Evolutionary conservation across 2,329 filamentous ascomycete genomes (phyloP).

Genomic region (Fonsecaea monophora): DNA sequence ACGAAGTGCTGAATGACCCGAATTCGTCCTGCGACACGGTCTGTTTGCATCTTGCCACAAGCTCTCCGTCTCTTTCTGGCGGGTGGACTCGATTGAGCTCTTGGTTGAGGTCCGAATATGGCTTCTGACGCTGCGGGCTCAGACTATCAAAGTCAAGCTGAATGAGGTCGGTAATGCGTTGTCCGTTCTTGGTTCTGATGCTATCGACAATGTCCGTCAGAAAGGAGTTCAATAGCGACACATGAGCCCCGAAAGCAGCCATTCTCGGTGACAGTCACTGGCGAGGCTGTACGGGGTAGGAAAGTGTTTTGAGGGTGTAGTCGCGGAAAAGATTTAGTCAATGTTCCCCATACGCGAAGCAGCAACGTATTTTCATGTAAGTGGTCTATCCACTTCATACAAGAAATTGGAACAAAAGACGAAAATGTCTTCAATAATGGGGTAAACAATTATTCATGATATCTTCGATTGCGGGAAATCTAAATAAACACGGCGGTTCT

Average conservation of each 20-base stretch:
- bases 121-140: constrained; percentile 33
- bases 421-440: not conserved
- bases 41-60: constrained; percentile 35
- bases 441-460: not conserved
- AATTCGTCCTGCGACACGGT: constrained; percentile 36
- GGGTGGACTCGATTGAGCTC: constrained; percentile 38
- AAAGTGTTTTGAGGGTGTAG: not conserved
- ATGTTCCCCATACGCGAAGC: not conserved
- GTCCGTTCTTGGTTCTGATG: constrained; percentile 34
- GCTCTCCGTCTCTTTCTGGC: constrained; percentile 31
- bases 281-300: not conserved
- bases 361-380: not conserved
- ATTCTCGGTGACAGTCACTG: constrained; percentile 7
- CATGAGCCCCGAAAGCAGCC: constrained; percentile 25
- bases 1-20: constrained; percentile 35
- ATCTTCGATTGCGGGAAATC: not conserved
- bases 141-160: constrained; percentile 39
- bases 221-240: constrained; percentile 34
- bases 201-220: constrained; percentile 35
- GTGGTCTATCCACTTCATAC: not conserved
- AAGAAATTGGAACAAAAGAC: not conserved
- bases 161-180: constrained; percentile 38
- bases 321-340: not conserved
- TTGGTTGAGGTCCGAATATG: constrained; percentile 36
- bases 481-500: not conserved